phyloP scores from a whole-genome alignment of 352 stramenopile genomes.

The Phytophthora pisi region DNA sequence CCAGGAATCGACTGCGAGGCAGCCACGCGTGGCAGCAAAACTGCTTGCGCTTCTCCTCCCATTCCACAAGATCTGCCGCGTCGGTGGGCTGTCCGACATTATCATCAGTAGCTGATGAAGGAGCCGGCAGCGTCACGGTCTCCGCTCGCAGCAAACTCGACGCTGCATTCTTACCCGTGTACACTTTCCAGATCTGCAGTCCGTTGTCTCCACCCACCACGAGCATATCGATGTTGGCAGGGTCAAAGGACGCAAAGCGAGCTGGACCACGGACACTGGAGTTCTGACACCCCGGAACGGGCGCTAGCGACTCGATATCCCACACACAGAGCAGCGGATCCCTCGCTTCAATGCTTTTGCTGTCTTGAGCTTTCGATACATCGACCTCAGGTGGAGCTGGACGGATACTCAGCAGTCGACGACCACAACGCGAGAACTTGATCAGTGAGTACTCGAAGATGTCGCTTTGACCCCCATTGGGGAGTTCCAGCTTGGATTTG shows the following conservation, averaged over 20 bases:
- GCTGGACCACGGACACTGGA: slow-evolving; percentile 12
- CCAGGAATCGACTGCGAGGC: slow-evolving; percentile 47
- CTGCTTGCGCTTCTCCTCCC: slow-evolving; percentile 52
- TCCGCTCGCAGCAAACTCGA: slow-evolving; percentile 43
- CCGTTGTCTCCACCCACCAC: slow-evolving; percentile 65
- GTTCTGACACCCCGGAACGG: slow-evolving; percentile 50
- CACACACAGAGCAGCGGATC: slow-evolving; percentile 56
- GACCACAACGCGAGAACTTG: slow-evolving; percentile 74
- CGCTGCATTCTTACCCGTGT: slow-evolving; percentile 34
- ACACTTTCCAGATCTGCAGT: slow-evolving; percentile 77
- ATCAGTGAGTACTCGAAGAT: slow-evolving; percentile 69
- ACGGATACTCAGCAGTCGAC: slow-evolving; percentile 58
- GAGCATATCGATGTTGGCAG: slow-evolving; percentile 60
- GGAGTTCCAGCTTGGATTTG: slow-evolving; percentile 49
- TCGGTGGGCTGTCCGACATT: neutral
- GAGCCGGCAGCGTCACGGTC: slow-evolving; percentile 18
- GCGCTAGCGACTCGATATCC: slow-evolving; percentile 59
- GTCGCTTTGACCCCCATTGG: slow-evolving; percentile 16
- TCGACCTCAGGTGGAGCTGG: slow-evolving; percentile 13
- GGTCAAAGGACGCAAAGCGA: slow-evolving; percentile 80
- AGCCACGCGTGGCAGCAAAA: slow-evolving; percentile 69
- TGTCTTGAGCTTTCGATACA: neutral
- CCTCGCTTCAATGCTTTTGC: slow-evolving; percentile 5
- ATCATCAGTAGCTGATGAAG: slow-evolving; percentile 1
- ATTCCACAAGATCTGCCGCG: slow-evolving; percentile 38